Evolutionary conservation across 331 rosid species (phyloP).

Genomic region (Spiraea crenata): DNA sequence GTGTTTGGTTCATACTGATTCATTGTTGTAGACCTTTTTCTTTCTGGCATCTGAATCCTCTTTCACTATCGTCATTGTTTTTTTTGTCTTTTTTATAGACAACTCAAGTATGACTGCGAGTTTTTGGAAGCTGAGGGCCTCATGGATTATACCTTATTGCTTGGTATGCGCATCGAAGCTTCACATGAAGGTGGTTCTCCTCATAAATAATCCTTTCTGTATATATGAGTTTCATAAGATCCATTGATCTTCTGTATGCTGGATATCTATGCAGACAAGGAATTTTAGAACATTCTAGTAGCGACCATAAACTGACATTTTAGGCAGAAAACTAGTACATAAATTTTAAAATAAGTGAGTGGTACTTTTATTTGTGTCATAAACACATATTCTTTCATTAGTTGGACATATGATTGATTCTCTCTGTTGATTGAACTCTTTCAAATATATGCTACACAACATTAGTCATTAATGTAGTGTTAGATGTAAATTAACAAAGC

Average conservation of each 20-base stretch:
- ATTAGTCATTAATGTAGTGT: neutral
- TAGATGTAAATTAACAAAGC: neutral
- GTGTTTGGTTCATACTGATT: too few relatives aligned
- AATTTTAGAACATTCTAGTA: neutral
- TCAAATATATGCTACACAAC: neutral
- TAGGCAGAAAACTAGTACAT: neutral
- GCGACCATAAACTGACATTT: neutral
- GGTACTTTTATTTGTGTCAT: neutral
- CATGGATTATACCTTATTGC: conserved; percentile 51
- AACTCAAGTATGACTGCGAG: conserved; percentile 47
- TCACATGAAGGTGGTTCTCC: conserved; percentile 33
- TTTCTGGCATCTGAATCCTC: neutral
- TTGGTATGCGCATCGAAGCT: conserved; percentile 32
- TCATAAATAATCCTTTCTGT: neutral
- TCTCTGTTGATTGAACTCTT: neutral
- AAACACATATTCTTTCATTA: neutral
- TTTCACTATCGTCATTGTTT: neutral
- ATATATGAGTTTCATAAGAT: neutral
- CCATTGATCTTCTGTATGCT: neutral
- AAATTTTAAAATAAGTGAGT: neutral
- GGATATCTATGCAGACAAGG: neutral
- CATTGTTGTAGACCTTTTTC: neutral
- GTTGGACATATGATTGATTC: neutral
- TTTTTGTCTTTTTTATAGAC: conserved; percentile 28
- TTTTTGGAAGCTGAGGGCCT: conserved; percentile 46